phyloP scores from a whole-genome alignment of 1,284 basidiomycete species.

The Singerocomus rubriflavus region DNA sequence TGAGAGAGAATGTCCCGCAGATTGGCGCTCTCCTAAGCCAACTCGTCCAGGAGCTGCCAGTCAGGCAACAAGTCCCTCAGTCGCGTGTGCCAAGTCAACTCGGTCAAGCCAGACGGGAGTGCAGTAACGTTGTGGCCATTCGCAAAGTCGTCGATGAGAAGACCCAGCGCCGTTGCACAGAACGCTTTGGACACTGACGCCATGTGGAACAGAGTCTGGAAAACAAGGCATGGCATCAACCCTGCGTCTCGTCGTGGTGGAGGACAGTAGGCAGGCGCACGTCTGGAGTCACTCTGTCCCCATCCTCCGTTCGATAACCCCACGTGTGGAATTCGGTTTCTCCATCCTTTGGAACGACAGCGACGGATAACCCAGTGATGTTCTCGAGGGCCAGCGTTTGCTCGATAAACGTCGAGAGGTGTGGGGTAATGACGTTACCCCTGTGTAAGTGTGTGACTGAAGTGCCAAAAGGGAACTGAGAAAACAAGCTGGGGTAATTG shows the following conservation, averaged over 20 bases:
- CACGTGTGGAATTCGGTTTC: slow-evolving; percentile 22
- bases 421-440: slow-evolving; percentile 14
- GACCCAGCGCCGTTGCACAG: slow-evolving; percentile 37
- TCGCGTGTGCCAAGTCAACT: slow-evolving; percentile 37
- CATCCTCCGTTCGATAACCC: slow-evolving; percentile 26
- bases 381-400: slow-evolving; percentile 16
- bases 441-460: neutral
- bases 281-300: slow-evolving; percentile 18
- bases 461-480: neutral
- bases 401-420: slow-evolving; percentile 20
- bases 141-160: slow-evolving; percentile 40
- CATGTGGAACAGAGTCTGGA: slow-evolving; percentile 39
- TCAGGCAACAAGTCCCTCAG: slow-evolving; percentile 37
- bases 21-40: slow-evolving; percentile 34
- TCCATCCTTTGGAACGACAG: slow-evolving; percentile 18
- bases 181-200: slow-evolving; percentile 41
- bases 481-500: slow-evolving; percentile 1
- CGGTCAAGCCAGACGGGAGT: slow-evolving; percentile 32
- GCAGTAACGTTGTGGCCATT: slow-evolving; percentile 35
- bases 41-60: slow-evolving; percentile 36
- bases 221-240: neutral
- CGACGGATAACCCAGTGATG: slow-evolving; percentile 25
- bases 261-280: slow-evolving; percentile 4
- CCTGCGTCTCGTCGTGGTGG: neutral
- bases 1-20: slow-evolving; percentile 40